Evolutionary conservation across 129 eudicot species (phyloP).

Genomic region (Saussurea involucrata): DNA sequence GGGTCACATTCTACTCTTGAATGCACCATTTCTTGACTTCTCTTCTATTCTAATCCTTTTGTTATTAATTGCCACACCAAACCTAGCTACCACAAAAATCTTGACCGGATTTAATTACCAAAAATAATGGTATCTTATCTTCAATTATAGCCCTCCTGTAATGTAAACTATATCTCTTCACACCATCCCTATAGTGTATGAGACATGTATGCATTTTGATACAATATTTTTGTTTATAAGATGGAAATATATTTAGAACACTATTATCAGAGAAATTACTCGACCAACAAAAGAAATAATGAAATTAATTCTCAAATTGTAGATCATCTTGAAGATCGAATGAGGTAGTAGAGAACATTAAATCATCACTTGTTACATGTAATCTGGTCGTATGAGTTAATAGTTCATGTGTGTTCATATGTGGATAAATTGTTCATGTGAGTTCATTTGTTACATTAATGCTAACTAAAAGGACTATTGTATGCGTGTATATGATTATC

Average conservation of each 20-base stretch:
- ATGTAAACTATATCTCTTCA: too few relatives aligned
- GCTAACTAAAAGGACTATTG: too few relatives aligned
- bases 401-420: too few relatives aligned
- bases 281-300: background rate
- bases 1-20: background rate
- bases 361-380: background rate
- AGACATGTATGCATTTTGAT: too few relatives aligned
- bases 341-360: background rate
- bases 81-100: background rate
- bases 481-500: too few relatives aligned
- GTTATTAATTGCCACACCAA: background rate
- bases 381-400: too few relatives aligned
- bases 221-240: background rate
- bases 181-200: too few relatives aligned
- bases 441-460: too few relatives aligned
- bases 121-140: too few relatives aligned
- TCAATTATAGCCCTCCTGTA: too few relatives aligned
- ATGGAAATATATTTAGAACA: background rate
- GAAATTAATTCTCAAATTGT: background rate
- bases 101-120: too few relatives aligned
- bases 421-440: too few relatives aligned
- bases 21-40: background rate
- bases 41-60: background rate
- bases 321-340: background rate
- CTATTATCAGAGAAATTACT: background rate